Evolutionary conservation across 768 basidiomycete species (phyloP).

Genomic region (Tylopilus subfusipes): DNA sequence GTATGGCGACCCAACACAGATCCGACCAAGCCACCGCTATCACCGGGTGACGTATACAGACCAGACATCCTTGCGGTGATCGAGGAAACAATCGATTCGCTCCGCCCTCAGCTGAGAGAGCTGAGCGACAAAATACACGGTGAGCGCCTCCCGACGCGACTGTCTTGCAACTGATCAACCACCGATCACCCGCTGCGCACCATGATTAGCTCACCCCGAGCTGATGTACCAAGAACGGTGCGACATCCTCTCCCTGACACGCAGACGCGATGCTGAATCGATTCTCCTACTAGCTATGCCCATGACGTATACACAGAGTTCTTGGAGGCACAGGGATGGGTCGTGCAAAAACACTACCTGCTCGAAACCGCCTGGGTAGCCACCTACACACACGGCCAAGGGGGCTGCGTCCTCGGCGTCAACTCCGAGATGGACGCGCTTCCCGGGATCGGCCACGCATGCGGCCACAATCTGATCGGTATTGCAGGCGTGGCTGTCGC

Average conservation of each 20-base stretch:
- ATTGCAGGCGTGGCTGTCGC: conserved; percentile 71
- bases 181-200: not conserved
- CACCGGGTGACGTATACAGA: conserved; percentile 41
- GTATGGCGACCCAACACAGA: conserved; percentile 42
- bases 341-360: conserved; percentile 59
- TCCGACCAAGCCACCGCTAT: conserved; percentile 22
- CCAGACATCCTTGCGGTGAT: conserved; percentile 61
- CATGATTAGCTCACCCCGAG: conserved; percentile 62
- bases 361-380: conserved; percentile 78
- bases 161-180: conserved; percentile 3
- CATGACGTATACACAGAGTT: conserved; percentile 69
- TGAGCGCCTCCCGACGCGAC: conserved; percentile 18
- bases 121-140: conserved; percentile 76
- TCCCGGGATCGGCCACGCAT: conserved; percentile 60
- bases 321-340: conserved; percentile 63
- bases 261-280: not conserved
- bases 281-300: conserved; percentile 46
- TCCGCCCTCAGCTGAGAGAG: conserved; percentile 53
- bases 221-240: conserved; percentile 65
- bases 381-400: conserved; percentile 39
- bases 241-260: conserved; percentile 9
- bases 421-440: conserved; percentile 80
- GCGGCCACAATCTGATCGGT: conserved; percentile 80
- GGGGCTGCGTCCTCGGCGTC: conserved; percentile 46
- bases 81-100: conserved; percentile 48